Base-by-base conservation (phyloP, 2,329 filamentous ascomycete species). In the Fusarium stilboides region DNA sequence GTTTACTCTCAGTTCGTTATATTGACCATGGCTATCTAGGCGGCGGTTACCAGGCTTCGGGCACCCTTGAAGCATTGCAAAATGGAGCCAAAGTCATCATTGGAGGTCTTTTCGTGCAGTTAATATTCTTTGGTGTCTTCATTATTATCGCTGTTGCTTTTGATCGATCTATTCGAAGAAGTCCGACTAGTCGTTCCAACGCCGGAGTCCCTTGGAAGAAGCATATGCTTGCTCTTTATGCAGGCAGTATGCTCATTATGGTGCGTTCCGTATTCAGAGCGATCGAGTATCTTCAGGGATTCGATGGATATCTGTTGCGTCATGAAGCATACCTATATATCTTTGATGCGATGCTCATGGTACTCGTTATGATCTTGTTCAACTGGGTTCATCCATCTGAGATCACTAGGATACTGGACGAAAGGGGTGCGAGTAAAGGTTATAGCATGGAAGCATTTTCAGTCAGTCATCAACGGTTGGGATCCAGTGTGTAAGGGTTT, bases 111-210 rank as follows among this genome's bases (percentile, higher is more conserved):
- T 77, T 84, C 5, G 74, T 88, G 2, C 87, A 90, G 60, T 79
- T 89, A 7, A 31, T 85, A 7, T 82, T 85, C 47, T 88, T 89
- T 51, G 79, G 80, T 1, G 76, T 87, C 19, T 89, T 89, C 63
- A 74, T 87, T 12, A n/a, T 82, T 1, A 77, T 82, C 0, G 80
- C 84, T 0, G 62, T 80, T 1, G 64, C 83, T 0, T 87, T 87
- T 67, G 81, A 88, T 54, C 61, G 60, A 3, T 59, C 71, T 0
- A 67, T 74, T 15, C 37, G 36, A 2, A 33, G 24, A 3, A 40
- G 43, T 2, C 72, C 66, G 1, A 69, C 59, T 0, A 46, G n/a
- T 0, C 58, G 57, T 3, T 68, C 69, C 0, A 40, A 42, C 0
- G 47, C 47, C 4, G 68, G 50, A 5, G 2, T 71, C 3, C 83